Evolutionary conservation across 148 eudicot species (phyloP), one percentile per base, ranked within the genome.

Genomic region (Suaeda aralocaspica): DNA sequence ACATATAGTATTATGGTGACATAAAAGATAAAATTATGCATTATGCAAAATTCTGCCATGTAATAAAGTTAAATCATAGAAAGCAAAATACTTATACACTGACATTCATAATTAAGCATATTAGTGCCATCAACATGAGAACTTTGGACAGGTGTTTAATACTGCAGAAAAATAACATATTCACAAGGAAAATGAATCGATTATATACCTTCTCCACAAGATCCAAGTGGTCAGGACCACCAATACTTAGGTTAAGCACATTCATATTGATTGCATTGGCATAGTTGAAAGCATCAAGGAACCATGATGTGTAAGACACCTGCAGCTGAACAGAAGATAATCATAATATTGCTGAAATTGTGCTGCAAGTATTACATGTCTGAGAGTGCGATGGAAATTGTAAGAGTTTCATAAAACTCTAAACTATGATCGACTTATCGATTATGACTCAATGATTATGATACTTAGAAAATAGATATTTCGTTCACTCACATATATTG

Each of bases 221-320:
- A 86, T 94, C 99, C 82, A 94, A 74, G 82, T 89, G 92, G 79
- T 94, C 99, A 64, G 99, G 99, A 60, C 99, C 97, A 55, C 99
- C 99, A 70, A 94, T 91, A 76, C 99, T 94, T 80, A 94, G 80
- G 81, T 94, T 94, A 72, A 94, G 85, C 75, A 94, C 99, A 80
- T 94, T 97, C 91, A 94, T 87, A 71, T 94, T 83, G 75, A 88
- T 94, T 26, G 99, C 97, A 76, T 91, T 94, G n/a, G 99, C 99
- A 76, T 91, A 94, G 74, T 94, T 94, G 83, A 94, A 94, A 36
- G 99, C 99, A 80, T 94, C 99, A 82, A 94, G 97, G 82, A 94
- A 94, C 99, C 99, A 94, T 69, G 99, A 94, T 39, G 99, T 94
- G 82, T 91, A 94, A 72, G 99, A 94, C 72, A 94, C 96, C 99